phyloP scores from a whole-genome alignment of 1,139 yeast species.

The Hanseniaspora uvarum region DNA sequence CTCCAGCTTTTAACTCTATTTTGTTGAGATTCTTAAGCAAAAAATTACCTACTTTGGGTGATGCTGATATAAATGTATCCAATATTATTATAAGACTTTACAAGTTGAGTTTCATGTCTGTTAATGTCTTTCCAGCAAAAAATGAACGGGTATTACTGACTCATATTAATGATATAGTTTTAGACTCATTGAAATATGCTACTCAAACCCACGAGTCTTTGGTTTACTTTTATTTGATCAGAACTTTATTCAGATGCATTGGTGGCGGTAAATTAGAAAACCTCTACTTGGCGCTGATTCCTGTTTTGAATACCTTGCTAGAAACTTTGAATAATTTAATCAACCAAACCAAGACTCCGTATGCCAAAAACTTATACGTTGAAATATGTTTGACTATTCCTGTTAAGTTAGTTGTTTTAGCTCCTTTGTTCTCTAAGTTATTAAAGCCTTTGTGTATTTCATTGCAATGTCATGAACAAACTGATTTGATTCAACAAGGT shows the following conservation, averaged over 20 bases:
- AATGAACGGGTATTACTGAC: conserved; percentile 84
- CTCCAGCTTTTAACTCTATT: conserved; percentile 86
- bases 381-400: conserved; percentile 94
- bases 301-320: conserved; percentile 72
- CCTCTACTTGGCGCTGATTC: conserved; percentile 83
- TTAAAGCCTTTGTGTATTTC: conserved; percentile 90
- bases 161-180: conserved; percentile 69
- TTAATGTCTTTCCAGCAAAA: conserved; percentile 74
- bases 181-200: conserved; percentile 68
- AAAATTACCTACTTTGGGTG: conserved; percentile 69
- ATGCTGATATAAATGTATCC: conserved; percentile 66
- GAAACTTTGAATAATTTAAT: conserved; percentile 80
- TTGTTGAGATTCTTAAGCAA: conserved; percentile 65
- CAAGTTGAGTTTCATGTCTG: conserved; percentile 92
- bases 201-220: conserved; percentile 88
- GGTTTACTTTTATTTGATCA: conserved; percentile 74
- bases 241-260: conserved; percentile 84
- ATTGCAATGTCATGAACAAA: conserved; percentile 58
- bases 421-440: conserved; percentile 78
- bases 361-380: conserved; percentile 86
- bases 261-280: conserved; percentile 94
- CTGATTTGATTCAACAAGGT: conserved; percentile 88
- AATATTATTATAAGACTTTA: conserved; percentile 75
- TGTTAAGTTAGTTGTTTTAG: conserved; percentile 80
- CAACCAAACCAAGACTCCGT: conserved; percentile 72